Evolutionary conservation across 176 grass and related monocot species (phyloP).

Genomic region (Luzula sylvatica): DNA sequence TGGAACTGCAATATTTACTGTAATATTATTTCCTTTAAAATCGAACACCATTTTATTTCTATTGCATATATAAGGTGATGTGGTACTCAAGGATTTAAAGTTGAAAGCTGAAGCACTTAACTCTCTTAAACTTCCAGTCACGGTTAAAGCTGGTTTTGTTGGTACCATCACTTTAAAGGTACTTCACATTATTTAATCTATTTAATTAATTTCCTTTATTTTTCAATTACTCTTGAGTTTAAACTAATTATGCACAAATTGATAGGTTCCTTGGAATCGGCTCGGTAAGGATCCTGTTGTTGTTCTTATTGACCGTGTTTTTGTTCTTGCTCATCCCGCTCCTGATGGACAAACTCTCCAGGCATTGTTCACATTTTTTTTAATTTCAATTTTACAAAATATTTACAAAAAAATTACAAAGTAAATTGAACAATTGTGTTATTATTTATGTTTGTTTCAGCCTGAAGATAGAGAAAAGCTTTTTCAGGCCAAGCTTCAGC

Average conservation of each 20-base stretch:
- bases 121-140: slow-evolving; percentile 90
- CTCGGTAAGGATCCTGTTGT: slow-evolving; percentile 96
- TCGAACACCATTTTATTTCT: too few species aligned
- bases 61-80: slow-evolving; percentile 88
- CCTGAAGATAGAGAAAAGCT: slow-evolving; percentile 94
- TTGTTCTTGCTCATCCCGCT: slow-evolving; percentile 87
- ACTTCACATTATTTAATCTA: slow-evolving; percentile 12
- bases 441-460: slow-evolving; percentile 29
- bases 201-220: background rate
- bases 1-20: background rate
- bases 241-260: slow-evolving; percentile 32
- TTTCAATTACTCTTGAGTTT: slow-evolving; percentile 23
- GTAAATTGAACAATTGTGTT: background rate
- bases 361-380: slow-evolving; percentile 31
- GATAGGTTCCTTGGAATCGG: slow-evolving; percentile 93
- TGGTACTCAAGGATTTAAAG: slow-evolving; percentile 95
- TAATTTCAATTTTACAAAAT: slow-evolving; percentile 5
- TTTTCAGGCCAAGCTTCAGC: slow-evolving; percentile 93
- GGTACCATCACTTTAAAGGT: slow-evolving; percentile 97
- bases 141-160: slow-evolving; percentile 97
- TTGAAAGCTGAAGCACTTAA: slow-evolving; percentile 94
- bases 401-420: background rate
- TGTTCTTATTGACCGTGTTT: slow-evolving; percentile 85
- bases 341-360: slow-evolving; percentile 69
- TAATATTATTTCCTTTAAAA: slow-evolving; percentile 15